Conservation (phyloP, 768 basidiomycete species). For the Mycena olivaceomarginata region DNA sequence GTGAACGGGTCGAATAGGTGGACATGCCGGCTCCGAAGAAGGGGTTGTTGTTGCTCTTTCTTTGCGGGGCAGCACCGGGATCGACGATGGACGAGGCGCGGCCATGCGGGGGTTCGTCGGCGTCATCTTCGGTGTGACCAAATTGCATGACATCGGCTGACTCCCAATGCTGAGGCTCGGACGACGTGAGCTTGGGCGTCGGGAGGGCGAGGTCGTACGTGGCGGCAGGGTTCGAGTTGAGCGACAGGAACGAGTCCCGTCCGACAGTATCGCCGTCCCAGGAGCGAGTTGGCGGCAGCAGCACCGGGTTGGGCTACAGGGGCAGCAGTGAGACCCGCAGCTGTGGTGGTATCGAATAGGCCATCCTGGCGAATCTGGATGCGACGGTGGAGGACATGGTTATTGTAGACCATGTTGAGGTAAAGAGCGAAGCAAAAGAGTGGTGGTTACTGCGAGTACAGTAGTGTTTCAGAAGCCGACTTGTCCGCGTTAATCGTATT, state of each 20-base stretch:
- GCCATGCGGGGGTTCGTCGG: constrained; percentile 26
- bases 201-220: constrained; percentile 71
- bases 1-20: constrained; percentile 34
- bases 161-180: constrained; percentile 78
- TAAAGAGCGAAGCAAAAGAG: constrained; percentile 44
- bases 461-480: background rate
- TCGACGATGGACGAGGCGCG: constrained; percentile 37
- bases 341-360: constrained; percentile 39
- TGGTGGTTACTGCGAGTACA: constrained; percentile 16
- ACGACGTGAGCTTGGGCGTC: constrained; percentile 74
- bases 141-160: constrained; percentile 57
- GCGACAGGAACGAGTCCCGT: constrained; percentile 70
- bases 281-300: too few relatives aligned
- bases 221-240: constrained; percentile 67
- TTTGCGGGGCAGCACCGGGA: constrained; percentile 44
- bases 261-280: too few relatives aligned
- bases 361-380: constrained; percentile 30
- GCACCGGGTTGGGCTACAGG: too few relatives aligned
- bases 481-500: too few relatives aligned
- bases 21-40: constrained; percentile 49
- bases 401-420: constrained; percentile 28
- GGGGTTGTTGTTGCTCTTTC: constrained; percentile 62
- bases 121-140: constrained; percentile 45
- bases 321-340: too few relatives aligned
- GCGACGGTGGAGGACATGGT: constrained; percentile 15